Conservation (phyloP, 2,329 filamentous ascomycete genomes). For the Diaporthe sp. region DNA sequence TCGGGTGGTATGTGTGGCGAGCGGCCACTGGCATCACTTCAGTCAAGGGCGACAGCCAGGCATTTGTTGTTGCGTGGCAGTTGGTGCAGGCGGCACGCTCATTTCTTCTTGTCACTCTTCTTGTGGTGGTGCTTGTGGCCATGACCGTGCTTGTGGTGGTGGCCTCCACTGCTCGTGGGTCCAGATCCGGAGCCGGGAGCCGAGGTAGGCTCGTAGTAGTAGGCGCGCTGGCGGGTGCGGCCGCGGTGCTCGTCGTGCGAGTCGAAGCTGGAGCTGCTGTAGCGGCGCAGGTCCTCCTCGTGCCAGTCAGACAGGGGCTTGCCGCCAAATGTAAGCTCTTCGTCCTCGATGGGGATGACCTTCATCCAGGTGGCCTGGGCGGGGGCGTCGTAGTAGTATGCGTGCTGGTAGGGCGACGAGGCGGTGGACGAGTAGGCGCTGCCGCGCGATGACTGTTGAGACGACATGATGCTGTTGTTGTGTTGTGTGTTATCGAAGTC, state of each 20-base stretch:
- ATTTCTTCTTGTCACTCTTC: conserved; percentile 37
- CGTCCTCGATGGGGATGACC: conserved; percentile 71
- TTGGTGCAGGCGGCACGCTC: neutral
- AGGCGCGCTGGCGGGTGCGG: conserved; percentile 55
- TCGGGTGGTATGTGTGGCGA: neutral
- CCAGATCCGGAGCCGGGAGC: neutral
- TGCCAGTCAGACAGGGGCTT: conserved; percentile 73
- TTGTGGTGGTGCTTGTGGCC: conserved; percentile 39
- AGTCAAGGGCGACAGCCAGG: neutral
- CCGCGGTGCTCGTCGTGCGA: conserved; percentile 57
- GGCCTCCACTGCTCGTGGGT: conserved; percentile 20
- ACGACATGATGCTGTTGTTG: conserved; percentile 35
- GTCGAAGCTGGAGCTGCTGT: conserved; percentile 53
- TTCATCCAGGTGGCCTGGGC: conserved; percentile 61
- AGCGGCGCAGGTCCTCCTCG: conserved; percentile 67
- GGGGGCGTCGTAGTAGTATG: conserved; percentile 34
- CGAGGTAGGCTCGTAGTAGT: conserved; percentile 31
- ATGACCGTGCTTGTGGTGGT: conserved; percentile 43
- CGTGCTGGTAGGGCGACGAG: conserved; percentile 37
- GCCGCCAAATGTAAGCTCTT: conserved; percentile 72
- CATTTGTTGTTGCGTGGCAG: neutral
- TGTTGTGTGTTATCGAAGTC: neutral
- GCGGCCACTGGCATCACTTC: neutral
- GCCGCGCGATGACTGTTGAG: conserved; percentile 39
- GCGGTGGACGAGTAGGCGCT: conserved; percentile 37